These are phyloP conservation scores for Pistacia atlantica DNA, from an alignment of 345 rosid genomes.

Conservation along the genomic window DNA sequence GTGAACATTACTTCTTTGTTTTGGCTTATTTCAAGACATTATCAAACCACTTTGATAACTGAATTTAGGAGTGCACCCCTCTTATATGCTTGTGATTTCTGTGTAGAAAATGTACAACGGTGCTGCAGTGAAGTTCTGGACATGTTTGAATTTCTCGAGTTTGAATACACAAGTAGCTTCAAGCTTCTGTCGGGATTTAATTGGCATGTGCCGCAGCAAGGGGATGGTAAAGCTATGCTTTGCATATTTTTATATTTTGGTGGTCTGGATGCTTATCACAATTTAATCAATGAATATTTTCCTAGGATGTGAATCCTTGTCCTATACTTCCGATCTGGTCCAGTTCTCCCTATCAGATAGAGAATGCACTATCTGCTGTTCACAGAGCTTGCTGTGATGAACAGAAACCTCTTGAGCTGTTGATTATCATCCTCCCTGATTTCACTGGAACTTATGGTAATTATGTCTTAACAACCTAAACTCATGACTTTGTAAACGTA, in stretches of 20 bases:
- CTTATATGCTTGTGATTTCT: not conserved
- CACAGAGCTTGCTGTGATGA: constrained; percentile 19
- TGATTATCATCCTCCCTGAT: constrained; percentile 72
- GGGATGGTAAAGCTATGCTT: constrained; percentile 58
- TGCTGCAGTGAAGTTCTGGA: constrained; percentile 59
- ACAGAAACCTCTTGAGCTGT: constrained; percentile 43
- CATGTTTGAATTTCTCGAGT: constrained; percentile 58
- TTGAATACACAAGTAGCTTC: constrained; percentile 19
- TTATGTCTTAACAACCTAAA: not conserved
- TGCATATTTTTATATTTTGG: not conserved
- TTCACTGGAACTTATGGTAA: constrained; percentile 59
- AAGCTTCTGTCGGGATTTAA: constrained; percentile 49
- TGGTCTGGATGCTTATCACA: not conserved
- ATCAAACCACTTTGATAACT: not conserved
- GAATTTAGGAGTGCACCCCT: not conserved
- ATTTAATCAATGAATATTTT: not conserved
- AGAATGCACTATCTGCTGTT: constrained; percentile 42
- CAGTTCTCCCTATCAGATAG: constrained; percentile 40
- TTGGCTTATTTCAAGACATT: not conserved
- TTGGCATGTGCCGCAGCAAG: constrained; percentile 58
- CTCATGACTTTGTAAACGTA: not conserved
- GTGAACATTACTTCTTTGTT: constrained; percentile 28
- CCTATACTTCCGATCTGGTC: constrained; percentile 40
- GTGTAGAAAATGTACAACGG: constrained; percentile 79
- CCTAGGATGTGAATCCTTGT: constrained; percentile 41